A percentile compares a stretch with the other conserved stretches of the same genome.
Conservation (phyloP, 2,329 filamentous ascomycete species). For the Elsinoe australis region DNA sequence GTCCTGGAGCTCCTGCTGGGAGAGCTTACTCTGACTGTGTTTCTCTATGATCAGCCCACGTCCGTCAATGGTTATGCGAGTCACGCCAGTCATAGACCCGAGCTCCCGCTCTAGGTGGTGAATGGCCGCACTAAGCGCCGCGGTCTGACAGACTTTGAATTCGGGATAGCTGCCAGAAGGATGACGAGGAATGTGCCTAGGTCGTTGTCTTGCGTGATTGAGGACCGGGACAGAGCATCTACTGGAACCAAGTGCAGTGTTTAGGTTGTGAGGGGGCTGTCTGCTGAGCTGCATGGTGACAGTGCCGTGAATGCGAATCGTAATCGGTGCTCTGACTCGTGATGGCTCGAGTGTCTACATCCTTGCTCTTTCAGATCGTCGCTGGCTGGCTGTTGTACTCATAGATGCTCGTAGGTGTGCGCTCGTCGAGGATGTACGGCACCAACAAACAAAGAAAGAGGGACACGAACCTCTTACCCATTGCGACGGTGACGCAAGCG, state of each 20-base stretch:
- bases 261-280: neutral
- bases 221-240: conserved; percentile 7
- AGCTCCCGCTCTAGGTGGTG: conserved; percentile 29
- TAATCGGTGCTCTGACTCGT: neutral
- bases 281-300: neutral
- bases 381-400: too few species aligned
- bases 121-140: conserved; percentile 28
- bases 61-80: conserved; percentile 24
- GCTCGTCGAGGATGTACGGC: neutral
- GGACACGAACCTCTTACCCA: conserved; percentile 16
- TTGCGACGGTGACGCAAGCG: conserved; percentile 7
- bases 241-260: neutral
- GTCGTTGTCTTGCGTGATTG: conserved; percentile 31
- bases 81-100: conserved; percentile 25
- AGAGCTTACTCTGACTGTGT: conserved; percentile 91
- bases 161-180: conserved; percentile 27
- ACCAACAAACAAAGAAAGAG: conserved; percentile 14
- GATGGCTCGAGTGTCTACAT: neutral
- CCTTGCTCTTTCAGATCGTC: neutral
- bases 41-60: conserved; percentile 28
- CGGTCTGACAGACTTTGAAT: conserved; percentile 29
- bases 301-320: neutral
- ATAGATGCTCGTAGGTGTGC: neutral
- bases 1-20: conserved; percentile 88
- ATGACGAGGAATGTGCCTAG: conserved; percentile 29